phyloP scores from a whole-genome alignment of 306 rosid genomes.

The Dicorynia guianensis region DNA sequence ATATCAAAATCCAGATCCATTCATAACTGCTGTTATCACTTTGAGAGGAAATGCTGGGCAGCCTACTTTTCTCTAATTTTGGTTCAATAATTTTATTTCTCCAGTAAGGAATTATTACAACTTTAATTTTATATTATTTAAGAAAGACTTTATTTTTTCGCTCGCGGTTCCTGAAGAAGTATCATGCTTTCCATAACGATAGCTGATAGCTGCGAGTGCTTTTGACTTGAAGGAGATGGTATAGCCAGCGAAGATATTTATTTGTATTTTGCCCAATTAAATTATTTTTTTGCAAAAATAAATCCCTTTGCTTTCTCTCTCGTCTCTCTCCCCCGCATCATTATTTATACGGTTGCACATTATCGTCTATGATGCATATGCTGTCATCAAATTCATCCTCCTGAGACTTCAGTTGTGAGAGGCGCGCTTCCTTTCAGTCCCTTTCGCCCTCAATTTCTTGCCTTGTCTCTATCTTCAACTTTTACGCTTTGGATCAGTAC shows the following conservation, averaged over 20 bases:
- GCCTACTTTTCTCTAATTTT: background rate
- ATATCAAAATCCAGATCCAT: background rate
- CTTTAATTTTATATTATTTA: too few relatives aligned
- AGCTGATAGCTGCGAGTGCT: too few relatives aligned
- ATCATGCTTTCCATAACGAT: too few relatives aligned
- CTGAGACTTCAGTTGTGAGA: slow-evolving; percentile 22
- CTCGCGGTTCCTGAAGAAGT: too few relatives aligned
- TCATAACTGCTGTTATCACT: background rate
- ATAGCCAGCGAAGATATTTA: too few relatives aligned
- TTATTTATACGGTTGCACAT: background rate
- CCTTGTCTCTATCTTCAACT: slow-evolving; percentile 18
- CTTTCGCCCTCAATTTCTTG: slow-evolving; percentile 14
- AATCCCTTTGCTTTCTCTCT: too few relatives aligned
- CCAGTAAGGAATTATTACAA: too few relatives aligned
- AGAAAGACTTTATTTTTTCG: too few relatives aligned
- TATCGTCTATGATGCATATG: slow-evolving; percentile 35
- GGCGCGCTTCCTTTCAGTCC: slow-evolving; percentile 11
- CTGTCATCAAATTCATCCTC: slow-evolving; percentile 32
- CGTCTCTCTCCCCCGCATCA: background rate
- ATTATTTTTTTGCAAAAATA: too few relatives aligned
- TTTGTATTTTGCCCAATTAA: too few relatives aligned
- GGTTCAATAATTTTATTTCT: too few relatives aligned
- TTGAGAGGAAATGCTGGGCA: background rate
- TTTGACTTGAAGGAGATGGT: too few relatives aligned
- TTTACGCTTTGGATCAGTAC: slow-evolving; percentile 36